Base-by-base conservation (phyloP, 163 green algal species). In the Trebouxiophyceae sp. region DNA sequence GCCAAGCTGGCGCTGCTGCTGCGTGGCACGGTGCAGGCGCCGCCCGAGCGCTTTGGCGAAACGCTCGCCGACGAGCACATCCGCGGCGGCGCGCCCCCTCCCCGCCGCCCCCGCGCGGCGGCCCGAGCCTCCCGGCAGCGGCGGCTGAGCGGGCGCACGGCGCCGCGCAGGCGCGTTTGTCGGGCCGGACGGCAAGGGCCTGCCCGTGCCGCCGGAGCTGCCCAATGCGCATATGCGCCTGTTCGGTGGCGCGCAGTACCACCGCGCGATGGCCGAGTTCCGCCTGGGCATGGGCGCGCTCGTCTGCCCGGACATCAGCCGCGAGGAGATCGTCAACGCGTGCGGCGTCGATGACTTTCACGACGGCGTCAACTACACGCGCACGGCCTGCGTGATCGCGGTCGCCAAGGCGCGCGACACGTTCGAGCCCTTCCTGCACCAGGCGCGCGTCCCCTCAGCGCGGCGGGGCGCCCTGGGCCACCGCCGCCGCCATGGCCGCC, bases 321-420 rank as follows among this genome's bases (percentile, higher is more conserved):
- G 87, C 6, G 92, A 98, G 68, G 92, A 98, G 80, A 93, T 98
- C 55, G 86, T 95, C 45, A 98, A 98, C 72, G 88, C 91, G 0
- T 97, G 92, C 66, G 92, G 92, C 55, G 83, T 98, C n/a, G 91
- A 97, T 68, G 92, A 96, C 77, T 82, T 95, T 30, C 90, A 97
- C 73, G 89, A 96, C 60, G 90, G 91, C 16, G 89, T 92, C 45
- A 97, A 97, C 80, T 96, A 97, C 87, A 92, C 89, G 46, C 86
- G 91, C 62, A 95, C 90, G 0, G 92, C 92, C 2, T 97, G 90
- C 69, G 85, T 96, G 22, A 95, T 98, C 31, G 92, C 90, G 4
- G 64, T 87, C n/a, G 75, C 76, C 61, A 93, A 95, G 68, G 84
- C 85, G 0, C 76, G 80, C 19, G 89, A 96, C 46, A 74, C 88